phyloP scores from a whole-genome alignment of 2,329 filamentous ascomycete genomes.

The Verticillium longisporum region DNA sequence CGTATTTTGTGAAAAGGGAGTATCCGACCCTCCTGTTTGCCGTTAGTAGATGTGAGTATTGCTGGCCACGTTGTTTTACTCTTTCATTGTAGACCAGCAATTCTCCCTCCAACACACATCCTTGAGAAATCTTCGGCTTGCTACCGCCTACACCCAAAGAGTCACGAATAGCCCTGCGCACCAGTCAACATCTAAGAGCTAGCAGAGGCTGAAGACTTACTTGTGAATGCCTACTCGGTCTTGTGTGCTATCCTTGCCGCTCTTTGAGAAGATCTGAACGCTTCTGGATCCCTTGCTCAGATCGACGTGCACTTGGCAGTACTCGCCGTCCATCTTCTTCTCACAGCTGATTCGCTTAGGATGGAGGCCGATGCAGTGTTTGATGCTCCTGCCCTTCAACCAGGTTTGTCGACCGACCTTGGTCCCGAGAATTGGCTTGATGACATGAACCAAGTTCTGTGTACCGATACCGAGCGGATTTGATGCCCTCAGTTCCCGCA shows the following conservation, averaged over 20 bases:
- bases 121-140: slow-evolving; percentile 51
- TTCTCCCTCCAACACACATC: slow-evolving; percentile 80
- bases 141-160: slow-evolving; percentile 55
- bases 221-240: slow-evolving; percentile 58
- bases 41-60: slow-evolving; percentile 13
- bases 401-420: slow-evolving; percentile 61
- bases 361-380: slow-evolving; percentile 64
- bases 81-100: slow-evolving; percentile 69
- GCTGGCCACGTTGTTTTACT: slow-evolving; percentile 24
- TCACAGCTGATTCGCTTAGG: slow-evolving; percentile 63
- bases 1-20: slow-evolving; percentile 76
- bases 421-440: slow-evolving; percentile 50
- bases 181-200: slow-evolving; percentile 8
- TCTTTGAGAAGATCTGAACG: slow-evolving; percentile 86
- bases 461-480: slow-evolving; percentile 16
- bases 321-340: slow-evolving; percentile 82
- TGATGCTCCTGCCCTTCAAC: slow-evolving; percentile 63
- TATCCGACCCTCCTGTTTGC: slow-evolving; percentile 46
- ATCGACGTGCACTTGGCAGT: slow-evolving; percentile 82
- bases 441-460: slow-evolving; percentile 19
- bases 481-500: slow-evolving; percentile 30
- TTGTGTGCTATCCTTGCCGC: slow-evolving; percentile 77
- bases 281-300: slow-evolving; percentile 43
- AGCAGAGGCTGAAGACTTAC: slow-evolving; percentile 23
- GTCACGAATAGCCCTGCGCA: slow-evolving; percentile 46